Conservation (phyloP, 768 basidiomycete genomes). For the Trametopsis cervina region DNA sequence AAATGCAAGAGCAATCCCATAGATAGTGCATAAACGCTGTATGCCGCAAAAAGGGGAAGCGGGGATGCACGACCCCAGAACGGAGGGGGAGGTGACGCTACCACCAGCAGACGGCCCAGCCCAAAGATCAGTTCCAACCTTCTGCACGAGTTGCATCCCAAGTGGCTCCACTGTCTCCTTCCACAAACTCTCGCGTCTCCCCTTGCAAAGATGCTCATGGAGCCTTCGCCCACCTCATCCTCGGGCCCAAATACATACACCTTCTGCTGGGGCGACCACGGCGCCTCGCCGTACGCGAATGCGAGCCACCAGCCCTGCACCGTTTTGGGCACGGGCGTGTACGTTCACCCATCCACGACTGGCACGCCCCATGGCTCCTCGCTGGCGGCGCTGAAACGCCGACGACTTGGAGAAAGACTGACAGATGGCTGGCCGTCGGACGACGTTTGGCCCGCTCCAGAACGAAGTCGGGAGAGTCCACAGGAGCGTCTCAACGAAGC, state of each 20-base stretch:
- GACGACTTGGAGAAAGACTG: slow-evolving; percentile 60
- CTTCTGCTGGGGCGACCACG: slow-evolving; percentile 64
- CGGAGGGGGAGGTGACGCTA: slow-evolving; percentile 6
- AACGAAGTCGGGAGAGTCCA: slow-evolving; percentile 54
- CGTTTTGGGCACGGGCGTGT: slow-evolving; percentile 59
- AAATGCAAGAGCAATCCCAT: too few species aligned
- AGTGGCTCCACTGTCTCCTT: slow-evolving; percentile 41
- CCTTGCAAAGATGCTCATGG: slow-evolving; percentile 55
- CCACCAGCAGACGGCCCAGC: too few species aligned
- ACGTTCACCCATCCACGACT: slow-evolving; percentile 61
- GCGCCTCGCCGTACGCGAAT: slow-evolving; percentile 67
- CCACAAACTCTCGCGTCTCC: slow-evolving; percentile 57
- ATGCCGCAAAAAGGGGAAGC: too few species aligned
- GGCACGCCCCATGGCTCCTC: slow-evolving; percentile 43
- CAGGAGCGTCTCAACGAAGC: slow-evolving; percentile 52
- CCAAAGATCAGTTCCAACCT: too few species aligned
- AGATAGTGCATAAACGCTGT: too few species aligned
- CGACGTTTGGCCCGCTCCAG: slow-evolving; percentile 57
- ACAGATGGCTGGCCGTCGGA: slow-evolving; percentile 67
- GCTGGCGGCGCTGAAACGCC: slow-evolving; percentile 43
- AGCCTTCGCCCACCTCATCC: slow-evolving; percentile 73
- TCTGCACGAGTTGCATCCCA: slow-evolving; percentile 3
- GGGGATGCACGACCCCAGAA: too few species aligned
- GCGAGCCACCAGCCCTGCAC: slow-evolving; percentile 71
- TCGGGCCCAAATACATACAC: slow-evolving; percentile 82